Evolutionary conservation across 2,329 filamentous ascomycete species (phyloP), one percentile per base, ranked within the genome.

Genomic region (Cladophialophora immunda): DNA sequence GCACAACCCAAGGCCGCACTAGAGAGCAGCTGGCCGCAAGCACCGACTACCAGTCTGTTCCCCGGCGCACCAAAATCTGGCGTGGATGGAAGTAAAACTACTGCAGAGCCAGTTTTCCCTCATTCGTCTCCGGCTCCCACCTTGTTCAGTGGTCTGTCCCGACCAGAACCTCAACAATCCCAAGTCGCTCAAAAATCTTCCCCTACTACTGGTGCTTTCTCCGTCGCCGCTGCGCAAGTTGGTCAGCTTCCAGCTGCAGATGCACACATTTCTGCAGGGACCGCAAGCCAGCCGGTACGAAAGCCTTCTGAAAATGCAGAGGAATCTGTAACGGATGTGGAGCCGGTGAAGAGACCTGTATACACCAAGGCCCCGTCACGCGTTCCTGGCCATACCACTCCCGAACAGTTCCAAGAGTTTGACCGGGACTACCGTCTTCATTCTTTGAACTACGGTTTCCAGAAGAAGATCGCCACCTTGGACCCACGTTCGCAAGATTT

Each of bases 401-500:
- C 66, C n/a, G 66, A 71, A 38, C 63, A 71, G n/a, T 73, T 67
- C 41, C 69, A 66, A 47, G 68, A 70, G 27, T 73, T 68, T 57
- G 72, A 73, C 38, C 68, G 69, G 7, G 67, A 72, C 52, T 75
- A 75, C 58, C 77, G 76, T 34, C 58, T 80, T 17, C 76, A 75
- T 32, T 69, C 72, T 17, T 65, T 81, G 62, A 80, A 81, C 62
- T 69, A 74, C 34, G 72, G 70, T 22, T 78, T 81, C 67, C 74
- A 79, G 62, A 72, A 73, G 7, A 72, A 76, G 53, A 58, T 81
- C 11, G 70, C 74, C 11, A 68, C 70, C 3, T 66, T 76, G 27
- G 73, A 81, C 64, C 76, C 78, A 5, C 68, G 72, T 17, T 74
- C 59, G 2, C 69, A 78, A 54, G 73, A 76, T 53, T 78, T 81